Base-by-base conservation (phyloP, 495 filamentous ascomycete species). In the Trichoderma virens region DNA sequence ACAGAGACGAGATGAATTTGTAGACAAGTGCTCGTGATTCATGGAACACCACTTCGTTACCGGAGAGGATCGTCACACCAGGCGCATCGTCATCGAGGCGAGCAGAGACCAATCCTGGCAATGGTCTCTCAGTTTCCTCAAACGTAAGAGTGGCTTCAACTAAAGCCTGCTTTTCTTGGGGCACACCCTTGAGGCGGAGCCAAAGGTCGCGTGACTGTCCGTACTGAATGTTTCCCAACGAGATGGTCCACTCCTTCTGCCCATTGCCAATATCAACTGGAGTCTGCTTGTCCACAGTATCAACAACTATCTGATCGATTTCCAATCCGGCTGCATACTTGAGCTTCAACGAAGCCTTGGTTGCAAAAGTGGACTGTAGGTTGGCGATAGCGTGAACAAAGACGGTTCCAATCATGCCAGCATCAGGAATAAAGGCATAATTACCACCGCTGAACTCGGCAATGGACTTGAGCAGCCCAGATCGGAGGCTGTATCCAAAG, bases 301-400 rank as follows among this genome's bases (percentile, higher is more conserved):
- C 65, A 7, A 75, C 78, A 11, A 69, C 70, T 8, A 71, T 79
- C 38, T 74, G 70, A 34, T 68, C 66, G 3, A 80, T 65, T 13
- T 66, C 30, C 5, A 77, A 66, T 28, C 66, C 7, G 23, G 66
- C 60, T 0, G 78, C 71, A 28, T 74, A 76, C 0, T 67, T 68
- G 4, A 82, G n/a, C 14, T 67, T 63, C 43, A 80, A 69, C 3
- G 64, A 65, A 35, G 72, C 72, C 59, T 70, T 70, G 32, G 65
- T 76, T 11, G 76, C 78, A 47, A 71, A 79, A 3, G 78, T 80
- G 7, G 78, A 73, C 59, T 80, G 78, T 28, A 80, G 70, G 64
- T 80, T 78, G 1, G 79, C 78, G 2, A 80, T 73, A 18, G 79
- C 78, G 62, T 80, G 77, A 23, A 80, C 70, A 38, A 80, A 80